Percentiles rank a stretch among this genome's conserved stretches.
Conservation (phyloP, 306 rosid species). For the Lithocarpus polystachyus region DNA sequence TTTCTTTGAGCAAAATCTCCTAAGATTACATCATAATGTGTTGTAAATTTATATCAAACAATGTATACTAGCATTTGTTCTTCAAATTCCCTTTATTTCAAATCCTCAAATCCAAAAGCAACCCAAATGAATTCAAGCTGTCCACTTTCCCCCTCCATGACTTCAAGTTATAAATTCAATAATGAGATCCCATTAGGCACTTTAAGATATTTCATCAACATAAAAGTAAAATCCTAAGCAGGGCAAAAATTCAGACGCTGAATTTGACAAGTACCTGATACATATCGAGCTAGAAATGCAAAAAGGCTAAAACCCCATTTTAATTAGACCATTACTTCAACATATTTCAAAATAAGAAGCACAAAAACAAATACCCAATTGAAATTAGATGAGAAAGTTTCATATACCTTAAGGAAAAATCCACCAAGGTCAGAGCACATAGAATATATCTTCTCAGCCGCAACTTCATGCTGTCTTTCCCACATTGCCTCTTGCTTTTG, state of each 20-base stretch:
- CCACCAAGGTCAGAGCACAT: constrained; percentile 94
- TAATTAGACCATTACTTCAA: background rate
- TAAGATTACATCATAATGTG: too few species aligned
- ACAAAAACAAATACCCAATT: background rate
- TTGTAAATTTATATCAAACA: too few species aligned
- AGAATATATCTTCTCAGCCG: constrained; percentile 80
- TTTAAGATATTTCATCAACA: background rate
- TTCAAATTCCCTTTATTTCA: too few species aligned
- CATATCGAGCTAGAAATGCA: background rate
- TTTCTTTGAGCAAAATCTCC: too few species aligned
- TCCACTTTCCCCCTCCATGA: background rate
- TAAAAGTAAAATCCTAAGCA: background rate
- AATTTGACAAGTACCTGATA: background rate
- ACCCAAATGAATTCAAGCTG: constrained; percentile 1
- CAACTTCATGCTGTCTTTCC: constrained; percentile 87
- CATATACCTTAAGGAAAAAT: constrained; percentile 82
- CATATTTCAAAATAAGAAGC: constrained; percentile 5
- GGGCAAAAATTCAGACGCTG: background rate
- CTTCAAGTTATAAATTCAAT: background rate
- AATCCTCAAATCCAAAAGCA: too few species aligned
- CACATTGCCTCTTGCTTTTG: constrained; percentile 83
- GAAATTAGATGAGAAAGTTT: background rate
- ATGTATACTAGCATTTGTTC: too few species aligned
- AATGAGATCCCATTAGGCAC: background rate
- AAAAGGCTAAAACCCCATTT: constrained; percentile 1